phyloP scores from a whole-genome alignment of 2,329 filamentous ascomycete genomes.

The Alternaria consortialis region DNA sequence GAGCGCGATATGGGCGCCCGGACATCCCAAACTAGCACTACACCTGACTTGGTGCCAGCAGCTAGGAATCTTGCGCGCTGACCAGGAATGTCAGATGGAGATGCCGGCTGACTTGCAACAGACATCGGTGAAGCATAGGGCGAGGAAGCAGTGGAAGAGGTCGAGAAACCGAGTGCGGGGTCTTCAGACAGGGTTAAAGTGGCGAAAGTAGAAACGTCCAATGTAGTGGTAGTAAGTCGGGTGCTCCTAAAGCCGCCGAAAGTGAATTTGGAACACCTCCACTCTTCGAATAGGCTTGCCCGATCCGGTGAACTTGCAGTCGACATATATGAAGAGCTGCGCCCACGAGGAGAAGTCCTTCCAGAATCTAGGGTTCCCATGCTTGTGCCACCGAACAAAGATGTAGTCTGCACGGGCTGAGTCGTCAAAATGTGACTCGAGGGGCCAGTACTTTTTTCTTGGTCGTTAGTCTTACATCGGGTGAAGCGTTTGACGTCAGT shows the following conservation, averaged over 20 bases:
- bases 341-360: slow-evolving; percentile 30
- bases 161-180: slow-evolving; percentile 70
- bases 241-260: slow-evolving; percentile 68
- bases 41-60: slow-evolving; percentile 79
- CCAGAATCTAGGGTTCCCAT: slow-evolving; percentile 36
- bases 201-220: slow-evolving; percentile 80
- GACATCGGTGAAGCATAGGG: slow-evolving; percentile 64
- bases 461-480: slow-evolving; percentile 59
- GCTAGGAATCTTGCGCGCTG: slow-evolving; percentile 83
- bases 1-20: slow-evolving; percentile 69
- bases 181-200: slow-evolving; percentile 79
- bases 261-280: slow-evolving; percentile 69
- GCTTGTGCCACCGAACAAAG: slow-evolving; percentile 61
- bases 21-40: slow-evolving; percentile 85
- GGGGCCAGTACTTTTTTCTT: slow-evolving; percentile 29
- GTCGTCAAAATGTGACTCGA: slow-evolving; percentile 30
- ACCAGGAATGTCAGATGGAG: slow-evolving; percentile 75
- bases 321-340: slow-evolving; percentile 46
- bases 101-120: slow-evolving; percentile 56
- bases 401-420: slow-evolving; percentile 40
- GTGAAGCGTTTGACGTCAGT: slow-evolving; percentile 66
- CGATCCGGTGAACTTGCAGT: slow-evolving; percentile 51
- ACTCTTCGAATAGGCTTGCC: slow-evolving; percentile 64
- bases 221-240: slow-evolving; percentile 72
- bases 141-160: slow-evolving; percentile 63